phyloP scores from a whole-genome alignment of 2,329 filamentous ascomycete species.

The Diaporthe batatas region DNA sequence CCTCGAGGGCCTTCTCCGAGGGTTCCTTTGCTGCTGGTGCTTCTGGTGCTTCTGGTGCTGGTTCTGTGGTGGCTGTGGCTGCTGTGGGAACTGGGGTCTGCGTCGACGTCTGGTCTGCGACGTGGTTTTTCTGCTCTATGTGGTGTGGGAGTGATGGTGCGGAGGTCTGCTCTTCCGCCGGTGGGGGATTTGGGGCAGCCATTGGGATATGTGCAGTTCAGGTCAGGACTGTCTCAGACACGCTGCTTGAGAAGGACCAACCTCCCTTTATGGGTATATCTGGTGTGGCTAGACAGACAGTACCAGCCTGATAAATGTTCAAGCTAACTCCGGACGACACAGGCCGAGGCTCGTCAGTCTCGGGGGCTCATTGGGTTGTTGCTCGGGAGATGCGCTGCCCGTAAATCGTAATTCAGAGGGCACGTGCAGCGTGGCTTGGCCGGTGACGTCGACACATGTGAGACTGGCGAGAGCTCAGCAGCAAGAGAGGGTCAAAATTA shows the following conservation, averaged over 20 bases:
- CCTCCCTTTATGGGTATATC: background rate
- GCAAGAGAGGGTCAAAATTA: slow-evolving; percentile 14
- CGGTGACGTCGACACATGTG: slow-evolving; percentile 31
- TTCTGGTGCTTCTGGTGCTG: background rate
- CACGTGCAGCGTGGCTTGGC: slow-evolving; percentile 35
- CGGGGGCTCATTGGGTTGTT: background rate
- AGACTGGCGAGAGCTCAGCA: slow-evolving; percentile 16
- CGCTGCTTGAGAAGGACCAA: background rate
- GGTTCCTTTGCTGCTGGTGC: background rate
- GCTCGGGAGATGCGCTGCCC: slow-evolving; percentile 8
- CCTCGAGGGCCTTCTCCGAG: slow-evolving; percentile 2
- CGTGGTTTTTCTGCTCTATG: slow-evolving; percentile 30
- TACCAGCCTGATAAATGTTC: slow-evolving; percentile 3
- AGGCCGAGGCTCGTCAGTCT: background rate
- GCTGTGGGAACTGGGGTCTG: slow-evolving; percentile 1
- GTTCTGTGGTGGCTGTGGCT: too few species aligned
- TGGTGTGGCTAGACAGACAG: background rate
- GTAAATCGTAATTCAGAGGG: slow-evolving; percentile 31
- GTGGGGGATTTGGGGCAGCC: slow-evolving; percentile 30
- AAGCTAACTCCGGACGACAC: background rate
- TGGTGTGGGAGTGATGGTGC: background rate
- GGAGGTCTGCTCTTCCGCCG: slow-evolving; percentile 4
- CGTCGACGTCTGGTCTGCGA: slow-evolving; percentile 32
- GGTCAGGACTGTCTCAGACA: background rate
- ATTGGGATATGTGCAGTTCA: slow-evolving; percentile 10